phyloP scores from a whole-genome alignment of 495 filamentous ascomycete genomes.

The Ascobolus immersus region DNA sequence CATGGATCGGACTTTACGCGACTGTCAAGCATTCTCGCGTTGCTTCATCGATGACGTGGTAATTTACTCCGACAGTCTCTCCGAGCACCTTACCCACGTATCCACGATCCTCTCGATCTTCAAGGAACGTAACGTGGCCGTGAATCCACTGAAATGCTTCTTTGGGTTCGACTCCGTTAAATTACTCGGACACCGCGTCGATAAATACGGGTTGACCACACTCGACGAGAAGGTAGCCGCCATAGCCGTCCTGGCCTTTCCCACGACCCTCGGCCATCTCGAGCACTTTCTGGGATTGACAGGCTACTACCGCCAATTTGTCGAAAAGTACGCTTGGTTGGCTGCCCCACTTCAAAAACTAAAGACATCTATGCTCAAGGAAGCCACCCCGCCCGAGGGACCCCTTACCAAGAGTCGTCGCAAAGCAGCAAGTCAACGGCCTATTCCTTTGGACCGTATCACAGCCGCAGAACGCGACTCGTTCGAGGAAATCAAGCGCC shows the following conservation, averaged over 20 bases:
- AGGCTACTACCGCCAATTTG: constrained; percentile 3
- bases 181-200: neutral
- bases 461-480: too few species aligned
- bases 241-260: neutral
- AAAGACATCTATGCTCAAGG: too few species aligned
- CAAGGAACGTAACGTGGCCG: neutral
- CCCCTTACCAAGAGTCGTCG: too few species aligned
- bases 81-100: neutral
- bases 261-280: neutral
- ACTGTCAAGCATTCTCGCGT: neutral
- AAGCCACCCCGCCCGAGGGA: too few species aligned
- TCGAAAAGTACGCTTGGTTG: neutral
- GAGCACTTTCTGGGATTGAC: constrained; percentile 1
- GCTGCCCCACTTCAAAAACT: neutral
- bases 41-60: constrained; percentile 1
- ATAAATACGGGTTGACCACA: neutral
- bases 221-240: constrained; percentile 1
- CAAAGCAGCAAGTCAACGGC: too few species aligned
- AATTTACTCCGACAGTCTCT: neutral
- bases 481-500: too few species aligned
- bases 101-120: neutral
- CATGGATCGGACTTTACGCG: constrained; percentile 1
- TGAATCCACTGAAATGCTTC: neutral
- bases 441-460: too few species aligned
- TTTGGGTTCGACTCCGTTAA: neutral